These are phyloP conservation scores for Evansstolkia leycettana DNA, from an alignment of 495 filamentous ascomycete species.

Conservation along the genomic window DNA sequence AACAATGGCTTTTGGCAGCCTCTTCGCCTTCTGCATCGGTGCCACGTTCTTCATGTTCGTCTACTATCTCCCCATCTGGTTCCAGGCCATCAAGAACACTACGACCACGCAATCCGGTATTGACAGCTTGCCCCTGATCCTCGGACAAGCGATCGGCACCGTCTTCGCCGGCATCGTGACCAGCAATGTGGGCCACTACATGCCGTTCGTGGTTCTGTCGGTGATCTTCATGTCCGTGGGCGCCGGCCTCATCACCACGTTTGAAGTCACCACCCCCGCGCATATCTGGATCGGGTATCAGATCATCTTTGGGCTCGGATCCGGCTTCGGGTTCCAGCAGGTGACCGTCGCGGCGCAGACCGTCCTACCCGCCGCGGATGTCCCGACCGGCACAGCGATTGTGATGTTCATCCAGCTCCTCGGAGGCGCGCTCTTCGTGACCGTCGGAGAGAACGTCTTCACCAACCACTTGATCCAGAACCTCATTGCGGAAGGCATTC, in stretches of 20 bases:
- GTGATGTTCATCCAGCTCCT: conserved; percentile 24
- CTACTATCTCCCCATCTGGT: conserved; percentile 54
- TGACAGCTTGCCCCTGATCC: conserved; percentile 38
- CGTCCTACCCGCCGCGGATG: conserved; percentile 27
- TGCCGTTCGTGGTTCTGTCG: no score
- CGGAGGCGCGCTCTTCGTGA: conserved; percentile 29
- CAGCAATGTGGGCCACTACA: no score
- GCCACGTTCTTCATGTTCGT: no score
- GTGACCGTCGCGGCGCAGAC: conserved; percentile 16
- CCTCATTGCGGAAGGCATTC: conserved; percentile 18
- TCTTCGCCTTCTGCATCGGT: no score
- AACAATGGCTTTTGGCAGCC: no score
- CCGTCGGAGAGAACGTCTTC: conserved; percentile 28
- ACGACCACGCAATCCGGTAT: conserved; percentile 38
- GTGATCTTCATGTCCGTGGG: conserved; percentile 20
- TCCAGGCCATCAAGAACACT: conserved; percentile 37
- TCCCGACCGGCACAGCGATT: conserved; percentile 22
- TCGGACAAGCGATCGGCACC: no score
- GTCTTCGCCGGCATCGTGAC: no score
- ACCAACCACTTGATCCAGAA: conserved; percentile 17
- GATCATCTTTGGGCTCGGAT: conserved; percentile 8
- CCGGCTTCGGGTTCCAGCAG: conserved; percentile 10
- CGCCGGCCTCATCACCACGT: conserved; percentile 34
- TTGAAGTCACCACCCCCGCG: conserved; percentile 9
- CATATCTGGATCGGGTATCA: conserved; percentile 30